Evolutionary conservation across 192 early-diverging fungal species (phyloP).

Genomic region (Phycomyces blakesleeanus): DNA sequence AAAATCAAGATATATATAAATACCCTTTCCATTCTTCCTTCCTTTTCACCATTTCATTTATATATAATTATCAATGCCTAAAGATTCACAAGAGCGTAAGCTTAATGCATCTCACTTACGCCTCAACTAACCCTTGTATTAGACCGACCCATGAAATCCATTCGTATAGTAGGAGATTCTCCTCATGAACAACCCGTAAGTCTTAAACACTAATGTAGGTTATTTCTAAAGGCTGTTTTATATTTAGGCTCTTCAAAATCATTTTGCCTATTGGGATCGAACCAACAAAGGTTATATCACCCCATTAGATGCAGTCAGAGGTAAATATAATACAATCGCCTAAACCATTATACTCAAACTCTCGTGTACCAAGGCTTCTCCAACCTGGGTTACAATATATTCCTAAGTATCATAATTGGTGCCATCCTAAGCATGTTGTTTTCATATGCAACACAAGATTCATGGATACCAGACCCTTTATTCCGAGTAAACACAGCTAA

Average conservation of each 20-base stretch:
- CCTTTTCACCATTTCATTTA: no score
- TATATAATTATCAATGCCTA: no score
- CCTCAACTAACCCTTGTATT: no score
- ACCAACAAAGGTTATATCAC: conserved; percentile 17
- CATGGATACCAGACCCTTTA: conserved; percentile 15
- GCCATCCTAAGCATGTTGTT: conserved; percentile 3
- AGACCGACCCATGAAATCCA: no score
- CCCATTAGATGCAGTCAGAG: conserved; percentile 8
- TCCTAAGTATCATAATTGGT: conserved; percentile 11
- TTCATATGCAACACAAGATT: conserved; percentile 5
- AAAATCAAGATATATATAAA: no score
- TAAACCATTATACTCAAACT: neutral
- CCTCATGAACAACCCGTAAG: no score
- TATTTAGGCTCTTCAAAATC: conserved; percentile 12
- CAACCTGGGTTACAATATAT: conserved; percentile 9
- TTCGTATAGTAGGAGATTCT: no score
- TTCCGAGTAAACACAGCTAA: neutral
- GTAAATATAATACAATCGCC: neutral
- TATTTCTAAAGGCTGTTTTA: neutral
- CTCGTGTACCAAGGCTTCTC: conserved; percentile 2
- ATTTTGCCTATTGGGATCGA: conserved; percentile 14
- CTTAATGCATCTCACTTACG: no score
- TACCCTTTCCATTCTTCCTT: no score
- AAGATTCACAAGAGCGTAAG: no score
- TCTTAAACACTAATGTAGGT: no score